Evolutionary conservation across 208 protist genomes (phyloP).

Genomic region (Leishmania arabica): DNA sequence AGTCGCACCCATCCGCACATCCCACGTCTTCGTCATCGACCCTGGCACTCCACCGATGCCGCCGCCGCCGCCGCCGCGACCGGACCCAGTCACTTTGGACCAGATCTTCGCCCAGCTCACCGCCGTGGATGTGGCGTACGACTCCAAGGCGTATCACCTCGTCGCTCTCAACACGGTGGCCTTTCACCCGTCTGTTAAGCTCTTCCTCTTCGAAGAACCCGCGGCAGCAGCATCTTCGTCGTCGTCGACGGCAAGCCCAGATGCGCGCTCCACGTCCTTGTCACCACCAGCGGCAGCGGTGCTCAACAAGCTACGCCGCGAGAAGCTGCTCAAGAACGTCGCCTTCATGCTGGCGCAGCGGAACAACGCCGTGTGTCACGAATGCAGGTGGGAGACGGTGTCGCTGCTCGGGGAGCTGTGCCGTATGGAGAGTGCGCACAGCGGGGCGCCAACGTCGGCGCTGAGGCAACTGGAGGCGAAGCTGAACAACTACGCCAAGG

Average conservation of each 20-base stretch:
- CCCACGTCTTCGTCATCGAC: neutral
- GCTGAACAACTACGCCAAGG: slow-evolving; percentile 64
- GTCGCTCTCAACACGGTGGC: slow-evolving; percentile 79
- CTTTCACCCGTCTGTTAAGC: slow-evolving; percentile 85
- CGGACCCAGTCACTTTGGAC: slow-evolving; percentile 82
- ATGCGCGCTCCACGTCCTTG: neutral
- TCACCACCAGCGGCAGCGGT: slow-evolving; percentile 13
- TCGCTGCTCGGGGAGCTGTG: slow-evolving; percentile 82
- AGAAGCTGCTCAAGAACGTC: slow-evolving; percentile 57
- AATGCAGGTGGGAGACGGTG: slow-evolving; percentile 85
- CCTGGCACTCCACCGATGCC: neutral
- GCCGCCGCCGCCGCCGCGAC: slow-evolving; percentile 57
- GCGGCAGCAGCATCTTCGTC: neutral
- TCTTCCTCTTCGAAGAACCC: slow-evolving; percentile 68
- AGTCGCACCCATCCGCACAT: neutral
- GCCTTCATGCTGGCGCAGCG: slow-evolving; percentile 81
- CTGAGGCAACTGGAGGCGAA: slow-evolving; percentile 44
- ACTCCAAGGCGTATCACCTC: slow-evolving; percentile 74
- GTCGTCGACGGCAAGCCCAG: neutral
- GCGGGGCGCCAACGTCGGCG: slow-evolving; percentile 26
- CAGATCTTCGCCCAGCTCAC: slow-evolving; percentile 76
- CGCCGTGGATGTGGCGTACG: slow-evolving; percentile 31
- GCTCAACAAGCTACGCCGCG: slow-evolving; percentile 35
- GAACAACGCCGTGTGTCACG: slow-evolving; percentile 61
- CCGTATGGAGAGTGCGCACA: slow-evolving; percentile 54